Evolutionary conservation across 2,329 filamentous ascomycete genomes (phyloP), one percentile per base, ranked within the genome.

Genomic region (Aspergillus pseudoterreus): DNA sequence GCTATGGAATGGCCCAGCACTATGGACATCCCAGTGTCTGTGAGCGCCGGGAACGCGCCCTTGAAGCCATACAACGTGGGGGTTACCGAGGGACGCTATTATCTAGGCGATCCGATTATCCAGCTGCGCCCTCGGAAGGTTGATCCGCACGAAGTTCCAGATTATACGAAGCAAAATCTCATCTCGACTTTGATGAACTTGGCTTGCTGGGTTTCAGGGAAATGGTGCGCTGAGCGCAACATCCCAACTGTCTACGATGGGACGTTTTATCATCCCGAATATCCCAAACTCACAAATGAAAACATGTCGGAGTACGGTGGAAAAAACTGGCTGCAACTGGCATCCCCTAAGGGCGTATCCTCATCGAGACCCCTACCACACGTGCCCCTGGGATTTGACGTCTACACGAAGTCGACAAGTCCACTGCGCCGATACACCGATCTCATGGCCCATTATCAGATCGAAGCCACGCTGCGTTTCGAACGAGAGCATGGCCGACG

Each of bases 401-500:
- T 73, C 22, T 85, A 85, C 59, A 66, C 77, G 52, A 84, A 82
- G 66, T 75, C 77, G 46, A 86, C 83, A 0, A 83, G 79, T 60
- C 83, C 83, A 1, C 71, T 86, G 19, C 78, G 83, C 46, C 76
- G 83, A 35, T 85, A 80, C 64, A 74, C 72, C 43, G 83, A 86
- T 64, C 75, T 86, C 63, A 73, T 86, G 43, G 71, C 76, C 10
- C 82, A 85, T 62, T 86, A 83, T 75, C 83, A 86, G 57, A 83
- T 85, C 43, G 82, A 85, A 70, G 79, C 82, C 6, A 82, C 80
- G 1, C 59, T 86, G 38, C 78, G 80, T 10, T 75, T 79, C 54
- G 82, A 85, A 66, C 73, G 77, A 10, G 60, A 67, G 27, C 71
- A 73, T 4, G 75, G 75, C 12, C 64, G 66, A 17, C 71, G 62